phyloP scores from a whole-genome alignment of 495 filamentous ascomycete genomes.

The Collariella sp. region DNA sequence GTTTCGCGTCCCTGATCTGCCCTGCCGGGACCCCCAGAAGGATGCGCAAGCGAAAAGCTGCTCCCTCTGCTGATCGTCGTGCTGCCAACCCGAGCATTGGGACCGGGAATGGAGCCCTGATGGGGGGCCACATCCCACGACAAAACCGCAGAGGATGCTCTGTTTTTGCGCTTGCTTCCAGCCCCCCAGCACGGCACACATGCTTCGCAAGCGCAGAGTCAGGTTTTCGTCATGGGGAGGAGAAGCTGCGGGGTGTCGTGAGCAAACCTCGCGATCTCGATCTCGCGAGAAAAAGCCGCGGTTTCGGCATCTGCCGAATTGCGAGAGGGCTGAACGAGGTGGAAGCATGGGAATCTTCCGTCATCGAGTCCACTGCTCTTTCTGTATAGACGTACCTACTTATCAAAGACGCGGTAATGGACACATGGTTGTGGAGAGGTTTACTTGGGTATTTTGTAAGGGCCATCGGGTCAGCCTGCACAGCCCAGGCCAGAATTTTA shows the following conservation, averaged over 20 bases:
- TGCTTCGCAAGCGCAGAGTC: not conserved
- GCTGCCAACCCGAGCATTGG: not conserved
- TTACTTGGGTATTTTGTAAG: too few species aligned
- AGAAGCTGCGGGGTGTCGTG: not conserved
- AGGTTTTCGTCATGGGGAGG: not conserved
- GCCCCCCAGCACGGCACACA: too few species aligned
- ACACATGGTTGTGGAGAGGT: slow-evolving; percentile 1
- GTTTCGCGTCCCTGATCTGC: slow-evolving; percentile 4
- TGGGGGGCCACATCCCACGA: not conserved
- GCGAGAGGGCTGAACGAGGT: too few species aligned
- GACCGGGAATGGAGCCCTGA: not conserved
- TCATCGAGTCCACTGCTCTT: not conserved
- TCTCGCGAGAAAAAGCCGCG: too few species aligned
- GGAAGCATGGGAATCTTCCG: not conserved
- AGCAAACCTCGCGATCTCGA: too few species aligned
- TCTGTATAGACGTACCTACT: too few species aligned
- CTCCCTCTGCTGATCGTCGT: not conserved
- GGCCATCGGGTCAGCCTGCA: too few species aligned
- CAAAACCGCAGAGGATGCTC: too few species aligned
- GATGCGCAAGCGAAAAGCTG: not conserved
- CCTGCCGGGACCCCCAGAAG: not conserved
- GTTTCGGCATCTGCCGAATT: too few species aligned
- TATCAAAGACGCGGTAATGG: too few species aligned
- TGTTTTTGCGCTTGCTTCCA: too few species aligned
- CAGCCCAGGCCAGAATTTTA: too few species aligned